Evolutionary conservation across 2,329 filamentous ascomycete genomes (phyloP), one percentile per base, ranked within the genome.

Genomic region (Colletotrichum somersetense): DNA sequence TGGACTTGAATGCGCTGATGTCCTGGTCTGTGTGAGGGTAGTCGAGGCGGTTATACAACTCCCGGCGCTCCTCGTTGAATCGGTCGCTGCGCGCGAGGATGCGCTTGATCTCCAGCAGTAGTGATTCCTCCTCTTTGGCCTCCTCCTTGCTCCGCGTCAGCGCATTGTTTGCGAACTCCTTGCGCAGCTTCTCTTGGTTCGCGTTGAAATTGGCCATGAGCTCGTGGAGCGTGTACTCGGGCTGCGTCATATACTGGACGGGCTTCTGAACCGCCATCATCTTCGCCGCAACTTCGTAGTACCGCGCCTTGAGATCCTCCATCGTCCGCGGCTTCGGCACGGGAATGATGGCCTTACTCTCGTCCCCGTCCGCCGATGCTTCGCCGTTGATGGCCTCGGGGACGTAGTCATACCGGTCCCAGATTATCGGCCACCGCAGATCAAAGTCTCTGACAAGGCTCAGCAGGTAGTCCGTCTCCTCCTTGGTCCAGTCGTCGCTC

Each of bases 391-490:
- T 81, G 2, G 83, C 79, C 40, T 84, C 82, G 3, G 88, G 85
- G 5, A 80, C 83, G 80, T 89, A 97, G 66, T 97, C 93, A 83
- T 98, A 99, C 70, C 96, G 93, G 81, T 99, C 96, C 86, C 92
- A 94, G 72, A 99, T 93, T 20, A 98, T 81, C 4, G 96, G 89
- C 95, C 96, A 99, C 75, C 96, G 91, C 72, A 97, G 87, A 78
- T 97, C 94, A 78, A 91, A 97, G 58, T 95, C 92, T 69, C 88
- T 88, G 18, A 90, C 93, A 46, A 96, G 80, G 3, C 89, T 85
- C 79, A 98, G 88, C 74, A 99, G 83, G 79, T 98, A 98, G 79
- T 98, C 95, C 11, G 96, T 99, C 83, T 99, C 96, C 77, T 96
- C 92, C 78, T 92, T 94, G 18, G 93, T 92, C 96, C 96, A 99